These are phyloP conservation scores for Magnolia changhungtana DNA, from an alignment of 164 flowering plant genomes.

Conservation along the genomic window DNA sequence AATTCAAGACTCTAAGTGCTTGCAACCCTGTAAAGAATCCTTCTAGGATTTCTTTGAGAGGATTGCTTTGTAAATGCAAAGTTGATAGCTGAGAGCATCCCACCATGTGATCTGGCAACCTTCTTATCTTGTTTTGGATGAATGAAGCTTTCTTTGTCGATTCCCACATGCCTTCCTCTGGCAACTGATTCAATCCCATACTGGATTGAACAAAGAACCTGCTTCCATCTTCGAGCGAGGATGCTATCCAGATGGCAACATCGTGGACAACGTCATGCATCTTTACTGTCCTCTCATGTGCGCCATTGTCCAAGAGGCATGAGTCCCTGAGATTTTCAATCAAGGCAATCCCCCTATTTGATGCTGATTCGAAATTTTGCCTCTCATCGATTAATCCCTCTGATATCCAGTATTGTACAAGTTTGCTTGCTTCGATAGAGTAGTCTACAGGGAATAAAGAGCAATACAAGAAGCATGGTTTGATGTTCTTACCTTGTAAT, in stretches of 20 bases:
- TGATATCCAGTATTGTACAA: conserved; percentile 7
- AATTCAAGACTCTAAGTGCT: not conserved
- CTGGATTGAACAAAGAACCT: not conserved
- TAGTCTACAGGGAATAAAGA: not conserved
- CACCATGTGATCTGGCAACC: no score
- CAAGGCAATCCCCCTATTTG: not conserved
- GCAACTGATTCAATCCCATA: not conserved
- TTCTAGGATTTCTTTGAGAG: no score
- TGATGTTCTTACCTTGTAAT: not conserved
- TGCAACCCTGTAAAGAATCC: not conserved
- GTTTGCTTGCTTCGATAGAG: not conserved
- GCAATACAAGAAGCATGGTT: conserved; percentile 2
- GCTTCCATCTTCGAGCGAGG: not conserved
- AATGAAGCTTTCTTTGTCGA: no score
- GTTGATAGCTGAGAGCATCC: no score
- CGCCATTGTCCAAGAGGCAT: not conserved
- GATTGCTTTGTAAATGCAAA: not conserved
- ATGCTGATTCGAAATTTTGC: not conserved
- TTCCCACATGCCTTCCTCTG: not conserved
- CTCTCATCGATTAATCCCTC: conserved; percentile 10
- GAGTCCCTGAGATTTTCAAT: not conserved
- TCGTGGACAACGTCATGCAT: not conserved
- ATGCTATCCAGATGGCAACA: not conserved
- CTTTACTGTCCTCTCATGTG: not conserved
- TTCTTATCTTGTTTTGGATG: no score